A percentile compares a stretch with the other conserved stretches of the same genome.
Conservation (phyloP, 495 filamentous ascomycete genomes). For the Oidiodendron maius region DNA sequence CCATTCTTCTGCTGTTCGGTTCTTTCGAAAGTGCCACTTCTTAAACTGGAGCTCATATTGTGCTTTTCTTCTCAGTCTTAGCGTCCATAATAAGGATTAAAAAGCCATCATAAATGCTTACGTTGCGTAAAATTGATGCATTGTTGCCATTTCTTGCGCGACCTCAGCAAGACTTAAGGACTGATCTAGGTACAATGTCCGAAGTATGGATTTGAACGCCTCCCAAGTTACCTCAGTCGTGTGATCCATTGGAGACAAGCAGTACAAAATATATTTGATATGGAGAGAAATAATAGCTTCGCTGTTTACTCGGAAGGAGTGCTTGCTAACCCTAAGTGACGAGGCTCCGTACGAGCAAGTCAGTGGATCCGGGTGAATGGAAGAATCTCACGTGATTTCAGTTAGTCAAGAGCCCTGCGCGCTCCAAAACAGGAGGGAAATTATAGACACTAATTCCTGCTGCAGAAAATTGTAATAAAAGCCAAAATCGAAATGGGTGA, state of each 20-base stretch:
- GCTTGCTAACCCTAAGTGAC: neutral
- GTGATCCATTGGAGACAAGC: conserved; percentile 3
- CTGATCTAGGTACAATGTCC: conserved; percentile 5
- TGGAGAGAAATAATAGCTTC: conserved; percentile 1
- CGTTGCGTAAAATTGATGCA: conserved; percentile 11
- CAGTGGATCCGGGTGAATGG: neutral
- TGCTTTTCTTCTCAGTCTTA: conserved; percentile 16
- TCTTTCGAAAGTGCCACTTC: conserved; percentile 20
- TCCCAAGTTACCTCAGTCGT: conserved; percentile 5
- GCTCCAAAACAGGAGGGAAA: conserved; percentile 1
- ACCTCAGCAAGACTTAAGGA: conserved; percentile 3
- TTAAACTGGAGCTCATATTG: conserved; percentile 19
- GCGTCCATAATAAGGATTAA: conserved; percentile 1
- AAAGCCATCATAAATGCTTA: conserved; percentile 4
- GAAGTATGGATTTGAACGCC: neutral
- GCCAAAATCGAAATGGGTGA: conserved; percentile 4
- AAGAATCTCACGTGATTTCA: conserved; percentile 4
- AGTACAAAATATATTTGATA: conserved; percentile 1
- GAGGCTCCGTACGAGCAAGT: conserved; percentile 5
- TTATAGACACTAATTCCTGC: neutral
- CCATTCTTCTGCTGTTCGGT: conserved; percentile 14
- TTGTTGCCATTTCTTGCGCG: conserved; percentile 9
- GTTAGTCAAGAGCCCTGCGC: neutral
- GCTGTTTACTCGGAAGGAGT: neutral
- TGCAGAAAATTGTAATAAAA: neutral